These are phyloP conservation scores for Lepiota venenata DNA, from an alignment of 768 basidiomycete genomes.

Conservation along the genomic window DNA sequence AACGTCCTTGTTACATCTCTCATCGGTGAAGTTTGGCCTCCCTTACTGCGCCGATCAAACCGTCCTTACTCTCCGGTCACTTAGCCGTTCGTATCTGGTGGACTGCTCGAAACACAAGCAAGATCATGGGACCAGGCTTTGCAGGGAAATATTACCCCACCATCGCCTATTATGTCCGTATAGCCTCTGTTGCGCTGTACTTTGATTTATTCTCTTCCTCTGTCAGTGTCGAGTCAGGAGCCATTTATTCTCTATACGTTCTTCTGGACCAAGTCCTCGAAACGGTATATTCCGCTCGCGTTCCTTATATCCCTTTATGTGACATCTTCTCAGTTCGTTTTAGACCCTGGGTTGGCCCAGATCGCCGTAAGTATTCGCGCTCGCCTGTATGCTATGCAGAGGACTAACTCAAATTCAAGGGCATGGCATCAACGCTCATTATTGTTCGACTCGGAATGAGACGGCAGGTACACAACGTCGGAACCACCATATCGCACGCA, in stretches of 20 bases:
- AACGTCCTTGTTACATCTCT: constrained; percentile 31
- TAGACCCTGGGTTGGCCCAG: constrained; percentile 24
- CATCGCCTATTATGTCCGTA: constrained; percentile 32
- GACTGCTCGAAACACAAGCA: constrained; percentile 22
- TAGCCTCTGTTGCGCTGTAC: not conserved
- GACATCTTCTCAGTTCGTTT: not conserved
- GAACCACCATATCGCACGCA: not conserved
- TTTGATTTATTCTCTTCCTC: too few species aligned
- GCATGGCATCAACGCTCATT: not conserved
- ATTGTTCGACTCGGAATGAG: constrained; percentile 2
- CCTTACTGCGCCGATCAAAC: not conserved
- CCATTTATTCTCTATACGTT: constrained; percentile 27
- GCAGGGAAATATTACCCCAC: constrained; percentile 27
- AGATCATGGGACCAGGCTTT: constrained; percentile 23
- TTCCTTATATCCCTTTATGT: too few species aligned
- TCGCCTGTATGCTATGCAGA: too few species aligned
- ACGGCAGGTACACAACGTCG: not conserved
- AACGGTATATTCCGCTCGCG: too few species aligned
- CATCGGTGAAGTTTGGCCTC: constrained; percentile 21
- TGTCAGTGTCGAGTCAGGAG: constrained; percentile 33
- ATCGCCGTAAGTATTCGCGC: too few species aligned
- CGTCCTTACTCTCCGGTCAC: not conserved
- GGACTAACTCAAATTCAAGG: too few species aligned
- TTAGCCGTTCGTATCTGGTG: constrained; percentile 35
- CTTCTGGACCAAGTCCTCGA: too few species aligned